Evolutionary conservation across 73 alveolate species (phyloP), one percentile per base, ranked within the genome.

Genomic region (Tetrahymena borealis): DNA sequence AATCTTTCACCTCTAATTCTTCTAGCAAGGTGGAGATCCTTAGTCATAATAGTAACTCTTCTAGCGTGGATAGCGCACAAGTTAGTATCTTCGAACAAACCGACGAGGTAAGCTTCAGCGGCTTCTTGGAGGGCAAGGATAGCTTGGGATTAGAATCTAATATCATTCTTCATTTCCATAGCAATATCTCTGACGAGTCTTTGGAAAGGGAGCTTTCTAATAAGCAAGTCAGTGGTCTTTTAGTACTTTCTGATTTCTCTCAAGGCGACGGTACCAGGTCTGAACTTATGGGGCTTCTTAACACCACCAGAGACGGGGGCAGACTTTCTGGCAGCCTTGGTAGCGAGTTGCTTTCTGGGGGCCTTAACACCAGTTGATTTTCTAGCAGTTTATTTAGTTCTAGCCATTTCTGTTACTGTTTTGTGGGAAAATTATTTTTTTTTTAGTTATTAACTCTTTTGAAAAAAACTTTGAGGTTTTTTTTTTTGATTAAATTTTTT

Each of bases 31-130:
- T 96, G 97, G 94, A 97, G 94, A 94, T 97, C 99, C 98, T 97
- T 97, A 35, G 99, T 98, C 99, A 98, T 98, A 91, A 98, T 98
- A 36, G 99, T 98, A 43, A 98, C 99, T 94, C 99, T 97, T 96
- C 98, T 98, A 40, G 99, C 99, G 91, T 98, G 99, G 96, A 98
- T 98, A 92, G 99, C 99, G 95, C 99, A 98, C 33, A 98, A 91
- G 97, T 98, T 98, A 40, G 99, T 97, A 94, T 98, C 99, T 94
- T 97, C 99, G 94, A 97, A 97, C 90, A 96, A 91, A 39, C 98
- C 98, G 77, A 98, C 99, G 94, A 98, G 91, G 95, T 97, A 98
- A 35, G 99, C 98, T 94, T 98, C 99, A 95, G 99, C 95, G 33
- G 99, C 99, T 93, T 97, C 99, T 91, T 98, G 98, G 32, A 98